phyloP scores from a whole-genome alignment of 1,139 yeast species.

The Suhomyces terraborum region DNA sequence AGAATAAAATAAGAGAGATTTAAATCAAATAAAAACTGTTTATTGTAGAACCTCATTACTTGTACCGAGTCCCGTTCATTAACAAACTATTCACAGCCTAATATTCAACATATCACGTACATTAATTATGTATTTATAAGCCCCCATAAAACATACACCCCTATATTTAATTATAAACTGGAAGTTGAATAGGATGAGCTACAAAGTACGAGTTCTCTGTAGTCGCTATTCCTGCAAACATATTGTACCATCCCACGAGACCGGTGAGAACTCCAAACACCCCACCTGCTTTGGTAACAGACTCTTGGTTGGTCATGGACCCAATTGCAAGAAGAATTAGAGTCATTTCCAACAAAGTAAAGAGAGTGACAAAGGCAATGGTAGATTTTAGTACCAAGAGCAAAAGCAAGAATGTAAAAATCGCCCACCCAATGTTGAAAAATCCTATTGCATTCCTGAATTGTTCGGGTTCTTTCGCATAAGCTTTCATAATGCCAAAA shows the following conservation, averaged over 20 bases:
- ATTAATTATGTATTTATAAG: too few relatives aligned
- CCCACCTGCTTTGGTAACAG: slow-evolving; percentile 45
- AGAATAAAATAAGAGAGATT: too few relatives aligned
- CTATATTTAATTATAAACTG: slow-evolving; percentile 2
- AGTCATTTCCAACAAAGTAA: neutral
- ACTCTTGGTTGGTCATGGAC: slow-evolving; percentile 33
- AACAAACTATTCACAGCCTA: too few relatives aligned
- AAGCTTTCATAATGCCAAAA: slow-evolving; percentile 34
- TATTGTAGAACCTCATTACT: too few relatives aligned
- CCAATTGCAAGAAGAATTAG: slow-evolving; percentile 33
- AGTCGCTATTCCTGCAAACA: slow-evolving; percentile 39
- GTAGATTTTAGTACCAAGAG: slow-evolving; percentile 45
- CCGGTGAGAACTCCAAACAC: slow-evolving; percentile 43
- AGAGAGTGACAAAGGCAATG: slow-evolving; percentile 30
- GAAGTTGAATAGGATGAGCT: slow-evolving; percentile 17
- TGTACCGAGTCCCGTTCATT: too few relatives aligned
- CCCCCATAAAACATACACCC: too few relatives aligned
- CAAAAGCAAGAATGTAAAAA: slow-evolving; percentile 39
- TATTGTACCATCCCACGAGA: slow-evolving; percentile 42
- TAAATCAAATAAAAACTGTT: too few relatives aligned
- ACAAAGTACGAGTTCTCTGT: slow-evolving; percentile 32
- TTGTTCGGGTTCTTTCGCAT: slow-evolving; percentile 28
- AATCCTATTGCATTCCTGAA: slow-evolving; percentile 42
- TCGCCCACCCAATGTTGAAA: slow-evolving; percentile 46
- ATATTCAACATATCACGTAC: too few relatives aligned